These are phyloP conservation scores for Coelastrella sp. DNA, from an alignment of 139 green algal species.

Conservation along the genomic window DNA sequence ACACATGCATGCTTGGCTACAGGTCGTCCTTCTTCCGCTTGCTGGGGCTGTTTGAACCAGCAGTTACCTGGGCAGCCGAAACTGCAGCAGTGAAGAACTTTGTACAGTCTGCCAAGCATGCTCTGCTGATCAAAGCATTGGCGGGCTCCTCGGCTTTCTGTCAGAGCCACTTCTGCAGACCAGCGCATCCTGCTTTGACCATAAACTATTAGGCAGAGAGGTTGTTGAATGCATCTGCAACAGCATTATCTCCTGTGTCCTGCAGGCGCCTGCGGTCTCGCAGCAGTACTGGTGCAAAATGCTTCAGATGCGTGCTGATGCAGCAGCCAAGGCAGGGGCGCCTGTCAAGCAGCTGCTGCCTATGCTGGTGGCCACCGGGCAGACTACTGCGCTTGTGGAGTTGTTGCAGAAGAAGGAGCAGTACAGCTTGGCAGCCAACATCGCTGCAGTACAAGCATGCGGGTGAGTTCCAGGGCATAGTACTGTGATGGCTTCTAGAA, in stretches of 20 bases:
- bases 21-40: too few relatives aligned
- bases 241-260: not conserved
- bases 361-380: conserved; percentile 50
- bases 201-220: not conserved
- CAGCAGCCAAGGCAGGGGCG: conserved; percentile 21
- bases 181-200: not conserved
- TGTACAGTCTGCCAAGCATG: too few relatives aligned
- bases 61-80: too few relatives aligned
- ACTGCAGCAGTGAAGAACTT: too few relatives aligned
- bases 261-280: conserved; percentile 46
- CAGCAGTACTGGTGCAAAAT: conserved; percentile 51
- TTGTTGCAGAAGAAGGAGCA: conserved; percentile 40
- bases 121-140: too few relatives aligned
- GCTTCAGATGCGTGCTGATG: conserved; percentile 38
- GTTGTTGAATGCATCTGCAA: not conserved
- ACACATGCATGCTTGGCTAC: too few relatives aligned
- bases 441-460: conserved; percentile 52
- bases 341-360: conserved; percentile 46
- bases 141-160: too few relatives aligned
- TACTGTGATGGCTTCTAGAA: not conserved
- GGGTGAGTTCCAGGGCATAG: conserved; percentile 15
- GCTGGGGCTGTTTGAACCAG: too few relatives aligned
- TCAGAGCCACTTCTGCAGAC: not conserved
- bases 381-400: conserved; percentile 28
- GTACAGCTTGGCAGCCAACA: conserved; percentile 44